phyloP scores from a whole-genome alignment of 495 filamentous ascomycete species.

The Entonaema liquescens region DNA sequence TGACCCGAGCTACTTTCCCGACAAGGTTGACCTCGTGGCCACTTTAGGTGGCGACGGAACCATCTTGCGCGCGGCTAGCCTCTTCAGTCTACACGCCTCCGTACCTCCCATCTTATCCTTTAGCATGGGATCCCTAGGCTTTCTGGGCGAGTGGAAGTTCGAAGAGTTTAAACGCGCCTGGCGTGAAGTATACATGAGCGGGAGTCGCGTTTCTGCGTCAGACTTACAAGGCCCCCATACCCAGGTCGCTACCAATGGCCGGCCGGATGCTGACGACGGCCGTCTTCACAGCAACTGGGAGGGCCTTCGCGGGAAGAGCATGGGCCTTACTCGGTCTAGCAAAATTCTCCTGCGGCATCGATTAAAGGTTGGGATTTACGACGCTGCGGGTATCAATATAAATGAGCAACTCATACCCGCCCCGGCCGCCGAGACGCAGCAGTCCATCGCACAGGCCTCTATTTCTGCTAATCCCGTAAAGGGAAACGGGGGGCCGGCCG shows the following conservation, averaged over 20 bases:
- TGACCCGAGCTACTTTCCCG: conserved; percentile 55
- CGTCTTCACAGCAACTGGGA: conserved; percentile 62
- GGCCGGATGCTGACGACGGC: conserved; percentile 32
- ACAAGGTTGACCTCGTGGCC: conserved; percentile 83
- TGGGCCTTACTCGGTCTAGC: conserved; percentile 76
- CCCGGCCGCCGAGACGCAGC: conserved; percentile 53
- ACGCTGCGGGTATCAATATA: conserved; percentile 64
- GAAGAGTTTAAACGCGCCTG: conserved; percentile 88
- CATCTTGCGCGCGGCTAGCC: conserved; percentile 87
- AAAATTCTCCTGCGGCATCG: conserved; percentile 87
- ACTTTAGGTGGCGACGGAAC: conserved; percentile 97
- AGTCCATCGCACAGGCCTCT: conserved; percentile 42
- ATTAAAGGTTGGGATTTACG: conserved; percentile 81
- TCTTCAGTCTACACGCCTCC: conserved; percentile 81
- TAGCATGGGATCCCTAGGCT: conserved; percentile 95
- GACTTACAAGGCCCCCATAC: conserved; percentile 58
- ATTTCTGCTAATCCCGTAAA: neutral
- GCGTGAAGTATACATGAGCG: conserved; percentile 92
- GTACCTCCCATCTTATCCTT: conserved; percentile 95
- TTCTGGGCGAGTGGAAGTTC: conserved; percentile 97
- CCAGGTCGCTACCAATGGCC: conserved; percentile 43
- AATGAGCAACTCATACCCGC: conserved; percentile 57
- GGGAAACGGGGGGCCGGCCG: conserved; percentile 33
- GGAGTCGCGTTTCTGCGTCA: conserved; percentile 64
- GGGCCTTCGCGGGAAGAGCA: conserved; percentile 77